Conservation (phyloP, 192 early-diverging fungal genomes). For the Linderina pennispora region DNA sequence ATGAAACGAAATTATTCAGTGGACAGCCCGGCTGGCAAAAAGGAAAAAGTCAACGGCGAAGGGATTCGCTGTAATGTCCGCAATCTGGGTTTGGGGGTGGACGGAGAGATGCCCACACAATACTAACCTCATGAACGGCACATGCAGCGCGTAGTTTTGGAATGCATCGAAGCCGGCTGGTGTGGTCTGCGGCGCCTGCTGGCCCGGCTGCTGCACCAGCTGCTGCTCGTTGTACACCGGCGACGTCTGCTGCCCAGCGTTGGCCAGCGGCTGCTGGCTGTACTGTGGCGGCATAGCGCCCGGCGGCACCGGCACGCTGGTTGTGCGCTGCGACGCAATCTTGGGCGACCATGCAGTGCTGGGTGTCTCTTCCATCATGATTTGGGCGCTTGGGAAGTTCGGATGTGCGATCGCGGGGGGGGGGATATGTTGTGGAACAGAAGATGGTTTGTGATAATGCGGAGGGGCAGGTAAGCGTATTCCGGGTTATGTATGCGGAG, state of each 20-base stretch:
- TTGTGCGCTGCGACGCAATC: not conserved
- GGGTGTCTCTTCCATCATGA: not conserved
- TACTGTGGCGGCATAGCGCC: too few relatives aligned
- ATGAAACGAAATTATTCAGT: not conserved
- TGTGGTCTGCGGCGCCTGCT: not conserved
- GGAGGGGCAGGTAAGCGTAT: too few relatives aligned
- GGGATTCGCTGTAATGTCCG: too few relatives aligned
- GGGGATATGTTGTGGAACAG: too few relatives aligned
- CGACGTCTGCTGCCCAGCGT: not conserved
- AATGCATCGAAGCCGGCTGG: not conserved
- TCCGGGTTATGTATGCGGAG: too few relatives aligned
- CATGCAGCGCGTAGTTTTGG: slow-evolving; percentile 1
- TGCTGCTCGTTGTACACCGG: not conserved
- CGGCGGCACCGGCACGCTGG: not conserved
- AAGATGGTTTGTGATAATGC: too few relatives aligned
- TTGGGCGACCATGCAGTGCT: not conserved
- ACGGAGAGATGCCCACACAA: too few relatives aligned
- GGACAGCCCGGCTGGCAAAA: not conserved
- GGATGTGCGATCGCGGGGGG: too few relatives aligned
- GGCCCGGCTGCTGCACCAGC: not conserved
- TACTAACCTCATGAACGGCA: slow-evolving; percentile 7
- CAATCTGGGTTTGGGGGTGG: too few relatives aligned
- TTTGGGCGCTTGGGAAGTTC: too few relatives aligned
- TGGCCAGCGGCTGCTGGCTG: not conserved
- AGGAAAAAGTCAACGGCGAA: not conserved